Evolutionary conservation across 2,329 filamentous ascomycete species (phyloP).

Genomic region (Colletotrichum spaethianum): DNA sequence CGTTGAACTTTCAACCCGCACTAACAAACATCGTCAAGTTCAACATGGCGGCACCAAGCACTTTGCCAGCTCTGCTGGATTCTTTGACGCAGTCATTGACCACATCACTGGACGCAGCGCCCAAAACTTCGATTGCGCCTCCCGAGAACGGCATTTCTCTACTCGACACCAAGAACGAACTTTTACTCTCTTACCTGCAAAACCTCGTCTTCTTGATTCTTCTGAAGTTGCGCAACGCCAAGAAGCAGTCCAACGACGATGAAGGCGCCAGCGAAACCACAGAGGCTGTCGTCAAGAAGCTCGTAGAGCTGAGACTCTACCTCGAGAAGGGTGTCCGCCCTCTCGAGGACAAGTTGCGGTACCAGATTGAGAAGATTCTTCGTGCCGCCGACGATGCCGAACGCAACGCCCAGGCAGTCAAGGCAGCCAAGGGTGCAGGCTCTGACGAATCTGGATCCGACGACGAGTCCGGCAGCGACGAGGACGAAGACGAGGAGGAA

Average conservation of each 20-base stretch:
- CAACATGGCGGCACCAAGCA: constrained; percentile 63
- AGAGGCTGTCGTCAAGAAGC: constrained; percentile 82
- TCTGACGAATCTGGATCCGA: constrained; percentile 55
- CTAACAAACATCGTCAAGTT: not conserved
- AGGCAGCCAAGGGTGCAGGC: constrained; percentile 49
- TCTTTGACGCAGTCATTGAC: constrained; percentile 72
- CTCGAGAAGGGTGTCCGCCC: constrained; percentile 93
- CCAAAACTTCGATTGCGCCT: constrained; percentile 76
- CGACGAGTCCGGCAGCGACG: constrained; percentile 50
- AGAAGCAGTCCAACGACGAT: constrained; percentile 44
- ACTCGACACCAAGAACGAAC: constrained; percentile 95
- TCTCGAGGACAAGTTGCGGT: constrained; percentile 90
- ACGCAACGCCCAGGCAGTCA: constrained; percentile 57
- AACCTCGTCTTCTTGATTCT: constrained; percentile 92
- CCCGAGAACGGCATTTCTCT: constrained; percentile 91
- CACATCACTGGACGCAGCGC: constrained; percentile 77
- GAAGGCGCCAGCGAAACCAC: constrained; percentile 62
- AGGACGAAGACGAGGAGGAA: constrained; percentile 49
- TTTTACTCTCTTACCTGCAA: constrained; percentile 96
- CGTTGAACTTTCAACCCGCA: constrained; percentile 1
- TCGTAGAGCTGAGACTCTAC: constrained; percentile 93
- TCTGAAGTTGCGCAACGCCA: constrained; percentile 78
- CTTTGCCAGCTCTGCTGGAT: constrained; percentile 65
- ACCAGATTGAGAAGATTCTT: constrained; percentile 95
- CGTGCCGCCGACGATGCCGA: constrained; percentile 85